Evolutionary conservation across 2,329 filamentous ascomycete genomes (phyloP).

Genomic region (Phialophora verrucosa): DNA sequence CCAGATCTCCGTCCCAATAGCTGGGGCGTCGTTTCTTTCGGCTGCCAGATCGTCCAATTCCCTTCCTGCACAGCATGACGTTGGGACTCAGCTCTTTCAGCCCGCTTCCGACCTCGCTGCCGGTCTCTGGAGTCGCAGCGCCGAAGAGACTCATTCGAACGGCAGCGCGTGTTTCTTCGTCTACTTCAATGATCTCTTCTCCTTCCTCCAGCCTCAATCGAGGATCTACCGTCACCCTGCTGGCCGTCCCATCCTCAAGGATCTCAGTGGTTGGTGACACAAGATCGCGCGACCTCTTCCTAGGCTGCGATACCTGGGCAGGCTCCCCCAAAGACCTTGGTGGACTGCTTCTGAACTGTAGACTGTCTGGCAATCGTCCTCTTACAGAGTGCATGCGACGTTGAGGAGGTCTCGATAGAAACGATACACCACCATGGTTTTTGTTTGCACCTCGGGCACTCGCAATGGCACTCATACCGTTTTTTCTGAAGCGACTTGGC

Average conservation of each 20-base stretch:
- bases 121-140: constrained; percentile 15
- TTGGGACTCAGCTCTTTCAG: constrained; percentile 39
- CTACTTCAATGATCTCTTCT: constrained; percentile 36
- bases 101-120: constrained; percentile 17
- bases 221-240: constrained; percentile 20
- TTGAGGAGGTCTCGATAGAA: constrained; percentile 19
- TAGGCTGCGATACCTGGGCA: constrained; percentile 9
- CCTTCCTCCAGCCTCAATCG: constrained; percentile 31
- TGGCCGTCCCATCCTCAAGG: constrained; percentile 22
- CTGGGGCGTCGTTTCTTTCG: constrained; percentile 38
- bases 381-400: constrained; percentile 16
- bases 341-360: constrained; percentile 39
- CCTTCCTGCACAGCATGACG: constrained; percentile 35
- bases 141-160: constrained; percentile 37
- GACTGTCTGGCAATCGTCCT: constrained; percentile 22
- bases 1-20: constrained; percentile 40
- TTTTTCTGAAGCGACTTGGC: constrained; percentile 36
- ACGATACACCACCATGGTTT: constrained; percentile 29
- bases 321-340: constrained; percentile 26
- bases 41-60: constrained; percentile 20
- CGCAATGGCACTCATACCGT: constrained; percentile 36
- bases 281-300: constrained; percentile 29
- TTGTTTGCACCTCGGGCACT: constrained; percentile 33
- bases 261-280: constrained; percentile 21
- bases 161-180: constrained; percentile 37